Evolutionary conservation across 371 early-diverging fungal genomes (phyloP), one percentile per base, ranked within the genome.

Genomic region (Circinella minor): DNA sequence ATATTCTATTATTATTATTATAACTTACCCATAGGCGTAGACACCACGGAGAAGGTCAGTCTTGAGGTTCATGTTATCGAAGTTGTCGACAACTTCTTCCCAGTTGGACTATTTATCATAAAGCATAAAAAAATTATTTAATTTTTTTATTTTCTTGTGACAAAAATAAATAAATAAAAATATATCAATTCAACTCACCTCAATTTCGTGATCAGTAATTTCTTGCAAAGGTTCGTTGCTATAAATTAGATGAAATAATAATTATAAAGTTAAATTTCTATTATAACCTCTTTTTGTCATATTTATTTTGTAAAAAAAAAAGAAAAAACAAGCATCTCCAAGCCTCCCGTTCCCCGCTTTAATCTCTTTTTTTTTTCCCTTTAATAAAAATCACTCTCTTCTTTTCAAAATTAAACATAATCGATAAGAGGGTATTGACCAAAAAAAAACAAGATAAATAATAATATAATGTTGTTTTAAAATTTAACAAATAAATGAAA

Each of bases 21-120:
- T 43, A 0, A 34, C 71, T 78, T 88, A 89, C 89, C 93, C 91
- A 82, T 94, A 94, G 67, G 92, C 94, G 78, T 93, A 94, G 77
- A 95, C 91, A 83, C 95, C 94, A 80, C 94, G 91, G 71, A 95
- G 89, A 77, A 95, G 89, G 66, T 95, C 93, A 71, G 90, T 83
- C 77, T 91, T 91, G 68, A 95, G 88, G 77, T 84, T 87, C 93
- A 95, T 92, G 78, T 90, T 88, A 72, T 95, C 95, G 74, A 95
- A 95, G 80, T 92, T 91, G 61, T 89, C 85, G 67, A 91, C 84
- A 68, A 92, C 86, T 73, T 91, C 91, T 70, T 89, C 89, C 88
- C 88, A 89, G 86, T 89, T 91, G 77, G 89, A 88, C 90, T 91
- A 85, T 9, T 9, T 43, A 43, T 9, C 6, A 43, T 11, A 43